phyloP scores from a whole-genome alignment of 441 rosid species.

The Mallotus repandus region DNA sequence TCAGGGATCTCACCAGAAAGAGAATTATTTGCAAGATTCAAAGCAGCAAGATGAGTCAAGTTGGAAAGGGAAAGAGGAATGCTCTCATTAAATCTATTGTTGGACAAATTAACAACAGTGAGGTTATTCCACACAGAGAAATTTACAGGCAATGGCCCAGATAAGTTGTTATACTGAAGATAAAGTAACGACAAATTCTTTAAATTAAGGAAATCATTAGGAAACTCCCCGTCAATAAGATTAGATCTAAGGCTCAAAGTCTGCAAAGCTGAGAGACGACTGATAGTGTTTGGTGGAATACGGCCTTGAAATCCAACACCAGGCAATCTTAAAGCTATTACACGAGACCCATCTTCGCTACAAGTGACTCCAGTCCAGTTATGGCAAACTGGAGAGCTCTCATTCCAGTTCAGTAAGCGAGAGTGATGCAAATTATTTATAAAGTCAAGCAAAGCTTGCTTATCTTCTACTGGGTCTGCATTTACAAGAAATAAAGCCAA shows the following conservation, averaged over 20 bases:
- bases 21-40: slow-evolving; percentile 76
- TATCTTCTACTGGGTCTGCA: slow-evolving; percentile 68
- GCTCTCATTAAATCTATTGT: slow-evolving; percentile 66
- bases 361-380: slow-evolving; percentile 85
- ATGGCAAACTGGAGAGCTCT: slow-evolving; percentile 54
- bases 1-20: slow-evolving; percentile 75
- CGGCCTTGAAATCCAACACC: slow-evolving; percentile 82
- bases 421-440: slow-evolving; percentile 53
- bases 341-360: slow-evolving; percentile 55
- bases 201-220: slow-evolving; percentile 56
- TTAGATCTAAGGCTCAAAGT: slow-evolving; percentile 88
- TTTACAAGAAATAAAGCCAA: slow-evolving; percentile 38
- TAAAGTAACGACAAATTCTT: slow-evolving; percentile 69
- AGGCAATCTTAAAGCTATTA: slow-evolving; percentile 72
- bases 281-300: slow-evolving; percentile 73
- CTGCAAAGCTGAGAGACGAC: slow-evolving; percentile 69
- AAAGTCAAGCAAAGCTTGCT: slow-evolving; percentile 83
- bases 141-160: slow-evolving; percentile 67
- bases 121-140: slow-evolving; percentile 76
- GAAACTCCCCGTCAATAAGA: slow-evolving; percentile 62
- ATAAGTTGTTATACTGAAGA: slow-evolving; percentile 62
- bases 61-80: slow-evolving; percentile 55
- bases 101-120: slow-evolving; percentile 62
- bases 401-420: slow-evolving; percentile 82
- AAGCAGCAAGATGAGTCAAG: slow-evolving; percentile 49